Evolutionary conservation across 1,284 basidiomycete species (phyloP), one percentile per base, ranked within the genome.

Genomic region (Ganoderma lucidum): DNA sequence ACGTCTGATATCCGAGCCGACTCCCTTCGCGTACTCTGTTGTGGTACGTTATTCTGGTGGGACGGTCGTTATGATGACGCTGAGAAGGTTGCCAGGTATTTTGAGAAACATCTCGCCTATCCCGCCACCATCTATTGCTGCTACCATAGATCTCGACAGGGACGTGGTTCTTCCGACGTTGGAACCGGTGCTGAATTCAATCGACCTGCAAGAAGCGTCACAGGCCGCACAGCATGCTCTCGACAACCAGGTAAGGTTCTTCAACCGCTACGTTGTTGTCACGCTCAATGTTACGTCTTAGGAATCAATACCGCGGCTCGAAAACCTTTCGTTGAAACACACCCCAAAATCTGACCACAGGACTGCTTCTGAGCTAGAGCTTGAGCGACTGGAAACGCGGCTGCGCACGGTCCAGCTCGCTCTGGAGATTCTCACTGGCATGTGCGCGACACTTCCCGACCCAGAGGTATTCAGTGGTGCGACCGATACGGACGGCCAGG

Each of bases 381-480:
- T 97, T 6, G 92, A 93, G 69, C 82, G 83, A n/a, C 82, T 96
- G 51, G 96, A 98, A 80, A 82, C 85, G 15, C 88, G 83, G 70
- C 80, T 97, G 64, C 87, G 90, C 71, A 93, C 93, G 3, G 85
- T 95, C 9, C 91, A 93, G 71, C 85, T 96, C 44, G 88, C 93
- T 23, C 84, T 98, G 42, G 96, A 98, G 81, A 89, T 97, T 64
- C 80, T 97, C 73, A 96, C 95, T 0, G 92, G 92, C 41, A 85
- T 88, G n/a, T 97, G 94, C 77, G 95, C 95, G n/a, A 93, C 91
- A 12, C 81, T 97, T 42, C 93, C 95, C 30, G 94, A 96, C 75
- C 88, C 90, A 61, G 84, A 88, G 68, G 80, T 83, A 56, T 77
- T 77, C 35, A 68, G 70, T 55, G 77, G 81, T 45, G 79, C 78